These are phyloP conservation scores for Limonium bicolor DNA, from an alignment of 148 eudicot species.

Conservation along the genomic window DNA sequence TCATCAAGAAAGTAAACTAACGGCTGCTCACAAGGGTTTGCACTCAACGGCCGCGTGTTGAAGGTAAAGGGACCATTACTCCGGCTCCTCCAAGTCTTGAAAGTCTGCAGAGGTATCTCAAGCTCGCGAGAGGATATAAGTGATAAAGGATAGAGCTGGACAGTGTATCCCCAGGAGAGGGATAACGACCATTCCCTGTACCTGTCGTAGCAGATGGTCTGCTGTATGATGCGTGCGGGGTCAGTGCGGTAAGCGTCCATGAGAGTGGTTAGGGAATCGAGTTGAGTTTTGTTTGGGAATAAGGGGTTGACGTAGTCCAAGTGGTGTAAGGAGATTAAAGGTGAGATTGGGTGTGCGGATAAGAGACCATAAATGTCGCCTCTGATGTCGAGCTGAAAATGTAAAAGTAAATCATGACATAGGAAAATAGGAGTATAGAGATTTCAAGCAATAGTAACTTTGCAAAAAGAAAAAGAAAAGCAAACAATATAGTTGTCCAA, in stretches of 20 bases:
- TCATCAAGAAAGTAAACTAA: slow-evolving; percentile 35
- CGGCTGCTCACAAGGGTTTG: slow-evolving; percentile 46
- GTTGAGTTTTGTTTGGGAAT: slow-evolving; percentile 44
- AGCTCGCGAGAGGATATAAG: slow-evolving; percentile 34
- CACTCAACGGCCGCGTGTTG: slow-evolving; percentile 50
- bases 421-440: background rate
- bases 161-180: slow-evolving; percentile 80
- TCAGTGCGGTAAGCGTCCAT: slow-evolving; percentile 39
- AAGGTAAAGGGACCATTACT: slow-evolving; percentile 72
- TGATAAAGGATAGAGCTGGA: slow-evolving; percentile 55
- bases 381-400: slow-evolving; percentile 63
- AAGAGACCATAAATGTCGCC: slow-evolving; percentile 71
- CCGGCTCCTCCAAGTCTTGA: slow-evolving; percentile 64
- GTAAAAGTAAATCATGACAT: background rate
- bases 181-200: slow-evolving; percentile 67
- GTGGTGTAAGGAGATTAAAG: slow-evolving; percentile 86
- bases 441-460: background rate
- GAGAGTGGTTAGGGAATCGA: slow-evolving; percentile 33
- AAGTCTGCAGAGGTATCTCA: slow-evolving; percentile 50
- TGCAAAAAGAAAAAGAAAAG: background rate
- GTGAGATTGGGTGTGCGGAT: slow-evolving; percentile 77
- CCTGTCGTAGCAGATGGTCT: slow-evolving; percentile 54
- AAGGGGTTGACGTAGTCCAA: slow-evolving; percentile 50
- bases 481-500: background rate
- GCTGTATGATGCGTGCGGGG: slow-evolving; percentile 54